phyloP scores from a whole-genome alignment of 2,329 filamentous ascomycete species.

The Colletotrichum eleusines region DNA sequence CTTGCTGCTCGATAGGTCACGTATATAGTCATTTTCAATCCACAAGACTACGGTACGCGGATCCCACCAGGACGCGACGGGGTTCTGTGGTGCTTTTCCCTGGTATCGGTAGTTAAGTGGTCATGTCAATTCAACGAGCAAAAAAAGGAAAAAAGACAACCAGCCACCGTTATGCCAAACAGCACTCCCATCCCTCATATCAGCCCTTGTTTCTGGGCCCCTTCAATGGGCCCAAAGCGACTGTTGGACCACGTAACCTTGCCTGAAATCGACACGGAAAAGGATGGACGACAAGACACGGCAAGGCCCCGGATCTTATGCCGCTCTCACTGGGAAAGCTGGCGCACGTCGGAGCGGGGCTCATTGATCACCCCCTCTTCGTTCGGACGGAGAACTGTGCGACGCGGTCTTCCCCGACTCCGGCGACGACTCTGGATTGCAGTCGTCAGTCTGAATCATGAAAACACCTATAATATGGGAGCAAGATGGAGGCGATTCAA shows the following conservation, averaged over 20 bases:
- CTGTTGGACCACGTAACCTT: constrained; percentile 62
- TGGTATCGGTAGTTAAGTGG: background rate
- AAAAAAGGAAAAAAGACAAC: fast-evolving
- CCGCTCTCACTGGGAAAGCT: too few species aligned
- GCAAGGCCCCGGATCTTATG: too few species aligned
- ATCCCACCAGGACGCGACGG: background rate
- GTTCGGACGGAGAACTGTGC: too few species aligned
- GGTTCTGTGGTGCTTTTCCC: background rate
- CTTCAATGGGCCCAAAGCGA: constrained; percentile 58
- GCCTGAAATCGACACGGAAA: too few species aligned
- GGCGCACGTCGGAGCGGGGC: too few species aligned
- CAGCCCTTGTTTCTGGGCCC: background rate
- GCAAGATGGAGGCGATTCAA: too few species aligned
- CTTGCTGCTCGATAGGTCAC: background rate
- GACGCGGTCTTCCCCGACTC: too few species aligned
- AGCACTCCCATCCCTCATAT: background rate
- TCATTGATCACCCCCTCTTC: too few species aligned
- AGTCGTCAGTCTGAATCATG: too few species aligned
- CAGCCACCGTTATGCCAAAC: background rate
- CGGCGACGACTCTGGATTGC: too few species aligned
- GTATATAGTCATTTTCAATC: background rate
- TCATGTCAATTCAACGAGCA: background rate
- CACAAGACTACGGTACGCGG: background rate
- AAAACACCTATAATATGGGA: too few species aligned
- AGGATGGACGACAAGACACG: too few species aligned